A percentile compares a stretch with the other conserved stretches of the same genome.
These are phyloP conservation scores for Cyberlindnera xishuangbannaensis DNA, from an alignment of 805 yeast species.

Conservation along the genomic window DNA sequence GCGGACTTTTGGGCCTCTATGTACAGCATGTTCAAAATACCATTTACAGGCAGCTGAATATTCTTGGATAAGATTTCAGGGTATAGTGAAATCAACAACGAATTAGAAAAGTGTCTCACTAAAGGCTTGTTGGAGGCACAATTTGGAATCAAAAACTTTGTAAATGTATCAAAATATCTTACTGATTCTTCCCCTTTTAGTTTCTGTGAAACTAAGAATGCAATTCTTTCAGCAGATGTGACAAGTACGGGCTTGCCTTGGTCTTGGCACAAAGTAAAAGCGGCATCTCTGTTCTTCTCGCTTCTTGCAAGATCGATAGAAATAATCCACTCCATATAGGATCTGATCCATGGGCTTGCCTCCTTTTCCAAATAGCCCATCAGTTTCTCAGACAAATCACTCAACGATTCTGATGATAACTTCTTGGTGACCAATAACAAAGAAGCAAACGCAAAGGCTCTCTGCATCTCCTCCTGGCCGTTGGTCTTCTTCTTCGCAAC, in stretches of 20 bases:
- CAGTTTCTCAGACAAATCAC: conserved; percentile 26
- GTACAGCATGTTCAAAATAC: conserved; percentile 24
- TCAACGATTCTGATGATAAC: conserved; percentile 22
- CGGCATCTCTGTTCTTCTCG: conserved; percentile 14
- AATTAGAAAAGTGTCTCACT: conserved; percentile 77
- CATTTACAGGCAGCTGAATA: conserved; percentile 19
- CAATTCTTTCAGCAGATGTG: conserved; percentile 60
- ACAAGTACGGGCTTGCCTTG: conserved; percentile 36
- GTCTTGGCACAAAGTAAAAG: conserved; percentile 29
- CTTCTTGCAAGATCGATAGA: conserved; percentile 37
- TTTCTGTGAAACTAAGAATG: conserved; percentile 46
- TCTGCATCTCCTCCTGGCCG: conserved; percentile 60
- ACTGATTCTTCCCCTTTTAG: conserved; percentile 24
- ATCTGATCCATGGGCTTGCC: conserved; percentile 71
- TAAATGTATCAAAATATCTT: conserved; percentile 35
- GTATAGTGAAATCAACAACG: conserved; percentile 59
- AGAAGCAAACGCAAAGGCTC: conserved; percentile 54
- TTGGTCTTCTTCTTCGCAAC: conserved; percentile 52
- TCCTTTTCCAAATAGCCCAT: conserved; percentile 46
- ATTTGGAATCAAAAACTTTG: conserved; percentile 54
- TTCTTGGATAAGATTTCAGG: conserved; percentile 30
- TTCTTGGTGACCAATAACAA: conserved; percentile 39
- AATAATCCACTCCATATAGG: conserved; percentile 75
- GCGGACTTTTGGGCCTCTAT: conserved; percentile 37
- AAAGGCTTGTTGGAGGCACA: conserved; percentile 81